Evolutionary conservation across 257 asterid species (phyloP), one percentile per base, ranked within the genome.

Genomic region (Nemophila menziesii): DNA sequence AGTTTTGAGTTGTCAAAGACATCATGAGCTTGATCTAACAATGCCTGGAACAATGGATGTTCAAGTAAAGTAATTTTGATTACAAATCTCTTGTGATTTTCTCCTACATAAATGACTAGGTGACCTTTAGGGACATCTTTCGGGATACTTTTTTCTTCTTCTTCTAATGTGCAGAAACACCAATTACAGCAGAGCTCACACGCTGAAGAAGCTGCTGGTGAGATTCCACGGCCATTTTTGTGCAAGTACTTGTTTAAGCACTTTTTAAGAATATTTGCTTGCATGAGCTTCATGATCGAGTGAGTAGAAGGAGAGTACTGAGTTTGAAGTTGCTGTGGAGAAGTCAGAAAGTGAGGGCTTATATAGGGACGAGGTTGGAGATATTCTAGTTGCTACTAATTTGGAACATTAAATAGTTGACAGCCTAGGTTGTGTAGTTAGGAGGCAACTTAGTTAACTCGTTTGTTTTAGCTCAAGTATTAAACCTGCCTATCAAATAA

Each of bases 61-160:
- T 79, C 68, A 55, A 87, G 69, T 22, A 75, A 52, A 55, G 67
- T 51, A 20, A 87, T 64, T 50, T 79, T 75, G 69, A 87, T 87
- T n/a, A 87, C 97, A 27, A 66, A 77, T 59, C 94, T 75, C 58
- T 75, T 82, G 20, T 60, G 74, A 33, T n/a, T 48, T 34, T 79
- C 92, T 3, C 97, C 97, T 4, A 87, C 95, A 13, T 82, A 87
- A 27, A 82, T 84, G 16, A 72, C 97, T 61, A 71, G 34, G 55
- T 87, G 97, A 11, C 97, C 97, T 73, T 71, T 87, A 0, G 97
- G 94, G 22, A 87, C 97, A 39, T 82, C 97, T 13, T 60, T 60
- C 0, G 92, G 94, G 22, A 82, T 80, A 9, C 37, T 46, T 49
- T 54, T 58, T 57, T 72, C 79, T n/a, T 72, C 80, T 4, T 54